phyloP scores from a whole-genome alignment of 2,329 filamentous ascomycete species.

The Cryphonectria nitschkei region DNA sequence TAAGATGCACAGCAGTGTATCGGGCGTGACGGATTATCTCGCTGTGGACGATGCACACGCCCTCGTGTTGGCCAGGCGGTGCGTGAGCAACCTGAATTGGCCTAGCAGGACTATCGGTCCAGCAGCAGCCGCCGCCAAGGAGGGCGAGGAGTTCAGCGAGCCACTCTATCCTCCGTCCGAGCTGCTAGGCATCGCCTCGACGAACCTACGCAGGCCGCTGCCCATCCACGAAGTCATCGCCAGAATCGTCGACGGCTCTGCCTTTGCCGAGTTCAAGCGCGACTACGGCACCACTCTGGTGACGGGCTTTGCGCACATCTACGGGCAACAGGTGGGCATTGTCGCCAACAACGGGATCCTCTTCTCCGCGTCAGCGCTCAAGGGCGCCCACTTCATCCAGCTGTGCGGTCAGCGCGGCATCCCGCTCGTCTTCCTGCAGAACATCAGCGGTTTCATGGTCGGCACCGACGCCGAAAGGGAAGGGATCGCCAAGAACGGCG shows the following conservation, averaged over 20 bases:
- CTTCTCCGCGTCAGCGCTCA: conserved; percentile 85
- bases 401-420: conserved; percentile 89
- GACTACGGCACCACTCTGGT: conserved; percentile 88
- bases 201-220: conserved; percentile 84
- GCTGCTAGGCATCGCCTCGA: conserved; percentile 85
- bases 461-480: conserved; percentile 89
- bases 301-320: conserved; percentile 87
- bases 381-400: conserved; percentile 96
- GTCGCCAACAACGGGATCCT: conserved; percentile 96
- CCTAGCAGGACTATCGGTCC: conserved; percentile 53
- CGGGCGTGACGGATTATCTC: conserved; percentile 92
- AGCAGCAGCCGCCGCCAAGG: conserved; percentile 45
- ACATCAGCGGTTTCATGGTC: conserved; percentile 99
- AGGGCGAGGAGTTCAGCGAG: conserved; percentile 55
- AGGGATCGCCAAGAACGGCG: conserved; percentile 96
- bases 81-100: conserved; percentile 89
- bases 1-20: conserved; percentile 85
- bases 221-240: conserved; percentile 53
- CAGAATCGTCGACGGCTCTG: conserved; percentile 41
- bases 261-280: conserved; percentile 93
- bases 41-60: conserved; percentile 94
- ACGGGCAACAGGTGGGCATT: conserved; percentile 89
- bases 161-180: conserved; percentile 79
- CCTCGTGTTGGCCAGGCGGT: conserved; percentile 80
- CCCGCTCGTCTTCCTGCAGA: conserved; percentile 91